phyloP scores from a whole-genome alignment of 2,329 filamentous ascomycete genomes.

The Botrytis medusae region DNA sequence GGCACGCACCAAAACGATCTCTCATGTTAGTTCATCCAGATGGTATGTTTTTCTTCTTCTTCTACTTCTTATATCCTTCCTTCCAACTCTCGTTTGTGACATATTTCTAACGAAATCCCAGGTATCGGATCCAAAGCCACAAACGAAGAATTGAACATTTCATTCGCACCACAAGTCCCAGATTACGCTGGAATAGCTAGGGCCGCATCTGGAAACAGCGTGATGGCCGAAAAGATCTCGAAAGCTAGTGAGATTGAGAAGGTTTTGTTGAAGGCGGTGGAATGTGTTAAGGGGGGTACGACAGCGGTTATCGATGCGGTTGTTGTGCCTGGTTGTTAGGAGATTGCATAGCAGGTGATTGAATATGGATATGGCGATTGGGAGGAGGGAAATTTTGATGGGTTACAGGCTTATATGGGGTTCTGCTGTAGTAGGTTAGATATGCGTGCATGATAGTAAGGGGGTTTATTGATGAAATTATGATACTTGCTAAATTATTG shows the following conservation, averaged over 20 bases:
- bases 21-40: conserved; percentile 65
- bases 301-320: conserved; percentile 59
- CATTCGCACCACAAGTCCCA: conserved; percentile 59
- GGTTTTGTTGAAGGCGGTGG: conserved; percentile 57
- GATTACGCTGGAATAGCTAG: conserved; percentile 68
- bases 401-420: no score
- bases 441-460: background rate
- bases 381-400: background rate
- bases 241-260: conserved; percentile 55
- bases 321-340: conserved; percentile 36
- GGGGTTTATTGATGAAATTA: background rate
- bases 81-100: background rate
- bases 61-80: background rate
- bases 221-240: conserved; percentile 60
- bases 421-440: background rate
- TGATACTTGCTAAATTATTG: background rate
- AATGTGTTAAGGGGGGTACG: conserved; percentile 55
- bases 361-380: background rate
- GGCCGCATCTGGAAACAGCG: conserved; percentile 60
- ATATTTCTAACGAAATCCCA: background rate
- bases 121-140: conserved; percentile 60
- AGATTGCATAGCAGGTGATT: no score
- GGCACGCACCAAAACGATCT: conserved; percentile 64
- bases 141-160: conserved; percentile 66
- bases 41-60: background rate